Evolutionary conservation across 345 rosid species (phyloP).

Genomic region (Eucalyptus sp.): DNA sequence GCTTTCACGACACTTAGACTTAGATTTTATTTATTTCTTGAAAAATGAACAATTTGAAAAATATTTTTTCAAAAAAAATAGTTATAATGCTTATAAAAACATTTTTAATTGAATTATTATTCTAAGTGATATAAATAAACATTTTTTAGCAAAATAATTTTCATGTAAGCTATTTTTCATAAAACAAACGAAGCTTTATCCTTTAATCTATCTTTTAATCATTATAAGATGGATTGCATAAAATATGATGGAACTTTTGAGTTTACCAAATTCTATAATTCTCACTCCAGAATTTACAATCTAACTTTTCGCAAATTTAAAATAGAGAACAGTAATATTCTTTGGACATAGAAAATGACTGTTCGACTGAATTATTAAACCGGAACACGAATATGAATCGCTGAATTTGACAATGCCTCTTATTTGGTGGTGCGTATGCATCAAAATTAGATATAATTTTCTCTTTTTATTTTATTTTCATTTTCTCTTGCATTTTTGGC

Average conservation of each 20-base stretch:
- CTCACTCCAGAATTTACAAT: neutral
- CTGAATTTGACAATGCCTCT: neutral
- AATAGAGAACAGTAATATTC: neutral
- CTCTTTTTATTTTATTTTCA: neutral
- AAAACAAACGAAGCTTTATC: neutral
- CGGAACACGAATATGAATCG: neutral
- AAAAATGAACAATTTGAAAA: fast-evolving
- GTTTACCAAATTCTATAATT: neutral
- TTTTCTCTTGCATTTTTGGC: neutral
- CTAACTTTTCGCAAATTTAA: neutral
- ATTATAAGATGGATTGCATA: neutral
- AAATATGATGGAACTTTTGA: neutral
- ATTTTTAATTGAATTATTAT: no score
- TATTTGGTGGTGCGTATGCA: neutral
- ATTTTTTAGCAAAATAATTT: no score
- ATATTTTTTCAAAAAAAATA: no score
- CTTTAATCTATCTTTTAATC: neutral
- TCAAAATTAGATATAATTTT: neutral
- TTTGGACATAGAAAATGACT: neutral
- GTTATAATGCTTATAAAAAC: neutral
- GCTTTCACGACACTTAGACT: neutral
- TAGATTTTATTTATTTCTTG: fast-evolving
- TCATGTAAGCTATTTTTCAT: fast-evolving
- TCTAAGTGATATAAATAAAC: neutral
- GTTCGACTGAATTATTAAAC: neutral